These are phyloP conservation scores for Lactarius tabidus DNA, from an alignment of 768 basidiomycete species.

Conservation along the genomic window DNA sequence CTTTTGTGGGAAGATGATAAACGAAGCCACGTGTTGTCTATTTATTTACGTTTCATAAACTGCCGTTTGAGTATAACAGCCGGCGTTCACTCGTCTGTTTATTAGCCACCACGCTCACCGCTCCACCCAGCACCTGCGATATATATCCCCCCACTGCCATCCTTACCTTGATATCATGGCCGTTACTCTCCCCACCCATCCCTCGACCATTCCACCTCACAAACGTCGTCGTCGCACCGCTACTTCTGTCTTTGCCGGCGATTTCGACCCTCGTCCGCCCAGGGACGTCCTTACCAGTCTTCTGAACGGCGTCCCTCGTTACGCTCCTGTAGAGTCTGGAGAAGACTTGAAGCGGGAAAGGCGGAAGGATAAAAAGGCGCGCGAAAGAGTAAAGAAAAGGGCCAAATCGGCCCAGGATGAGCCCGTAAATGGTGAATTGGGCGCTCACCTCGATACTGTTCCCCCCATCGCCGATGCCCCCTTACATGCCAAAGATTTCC, in stretches of 20 bases:
- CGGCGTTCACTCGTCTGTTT: conserved; percentile 25
- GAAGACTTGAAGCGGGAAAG: conserved; percentile 52
- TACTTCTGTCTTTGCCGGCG: conserved; percentile 70
- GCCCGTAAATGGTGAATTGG: conserved; percentile 27
- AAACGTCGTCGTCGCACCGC: conserved; percentile 55
- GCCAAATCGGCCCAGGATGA: conserved; percentile 33
- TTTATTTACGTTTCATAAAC: conserved; percentile 22
- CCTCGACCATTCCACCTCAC: conserved; percentile 26
- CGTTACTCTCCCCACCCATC: conserved; percentile 35
- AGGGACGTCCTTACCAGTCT: conserved; percentile 78
- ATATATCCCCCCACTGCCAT: conserved; percentile 3
- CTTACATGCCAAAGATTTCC: conserved; percentile 21
- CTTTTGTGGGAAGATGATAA: conserved; percentile 14
- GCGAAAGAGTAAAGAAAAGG: conserved; percentile 48
- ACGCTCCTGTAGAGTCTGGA: conserved; percentile 58
- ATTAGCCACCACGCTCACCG: conserved; percentile 27
- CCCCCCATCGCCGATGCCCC: conserved; percentile 23
- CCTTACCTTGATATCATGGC: conserved; percentile 18
- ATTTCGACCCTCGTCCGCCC: conserved; percentile 60
- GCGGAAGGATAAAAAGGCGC: conserved; percentile 51
- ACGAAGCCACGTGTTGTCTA: conserved; percentile 23
- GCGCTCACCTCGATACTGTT: conserved; percentile 25
- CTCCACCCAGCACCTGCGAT: conserved; percentile 20
- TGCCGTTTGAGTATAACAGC: conserved; percentile 25
- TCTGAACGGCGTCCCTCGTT: conserved; percentile 68